These are phyloP conservation scores for Casuarina cunninghamiana DNA, from an alignment of 306 rosid genomes.

Conservation along the genomic window DNA sequence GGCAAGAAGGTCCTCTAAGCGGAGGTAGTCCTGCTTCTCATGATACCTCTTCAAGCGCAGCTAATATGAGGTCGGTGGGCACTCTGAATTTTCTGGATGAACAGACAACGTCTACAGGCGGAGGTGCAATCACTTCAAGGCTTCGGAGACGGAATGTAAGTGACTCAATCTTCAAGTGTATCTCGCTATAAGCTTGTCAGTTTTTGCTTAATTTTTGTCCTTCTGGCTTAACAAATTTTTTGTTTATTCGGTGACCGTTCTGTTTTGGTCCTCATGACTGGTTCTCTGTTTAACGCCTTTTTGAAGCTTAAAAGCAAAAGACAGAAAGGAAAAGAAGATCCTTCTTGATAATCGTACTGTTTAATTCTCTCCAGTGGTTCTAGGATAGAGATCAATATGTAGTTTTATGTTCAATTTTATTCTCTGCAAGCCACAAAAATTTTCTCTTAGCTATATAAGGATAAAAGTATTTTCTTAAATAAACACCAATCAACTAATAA, in stretches of 20 bases:
- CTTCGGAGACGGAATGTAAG: constrained; percentile 55
- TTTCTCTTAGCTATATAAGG: neutral
- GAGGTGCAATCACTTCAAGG: constrained; percentile 24
- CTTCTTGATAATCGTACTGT: neutral
- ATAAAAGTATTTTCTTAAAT: no score
- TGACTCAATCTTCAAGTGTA: neutral
- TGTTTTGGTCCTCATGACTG: neutral
- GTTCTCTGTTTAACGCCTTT: neutral
- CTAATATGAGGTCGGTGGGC: constrained; percentile 34
- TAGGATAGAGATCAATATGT: neutral
- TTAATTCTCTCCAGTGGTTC: neutral
- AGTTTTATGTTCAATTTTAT: neutral
- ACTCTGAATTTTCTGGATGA: constrained; percentile 57
- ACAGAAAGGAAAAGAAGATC: neutral
- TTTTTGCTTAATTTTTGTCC: neutral
- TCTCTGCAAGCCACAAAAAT: neutral
- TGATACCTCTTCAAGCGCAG: fast-evolving
- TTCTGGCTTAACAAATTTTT: no score
- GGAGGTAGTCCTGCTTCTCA: neutral
- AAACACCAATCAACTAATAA: neutral
- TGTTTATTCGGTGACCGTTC: no score
- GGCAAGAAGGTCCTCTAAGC: constrained; percentile 63
- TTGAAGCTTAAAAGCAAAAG: neutral
- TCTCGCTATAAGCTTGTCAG: no score
- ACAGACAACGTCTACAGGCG: constrained; percentile 3